Evolutionary conservation across 2,329 filamentous ascomycete species (phyloP).

Genomic region (Parafenestella ontariensis): DNA sequence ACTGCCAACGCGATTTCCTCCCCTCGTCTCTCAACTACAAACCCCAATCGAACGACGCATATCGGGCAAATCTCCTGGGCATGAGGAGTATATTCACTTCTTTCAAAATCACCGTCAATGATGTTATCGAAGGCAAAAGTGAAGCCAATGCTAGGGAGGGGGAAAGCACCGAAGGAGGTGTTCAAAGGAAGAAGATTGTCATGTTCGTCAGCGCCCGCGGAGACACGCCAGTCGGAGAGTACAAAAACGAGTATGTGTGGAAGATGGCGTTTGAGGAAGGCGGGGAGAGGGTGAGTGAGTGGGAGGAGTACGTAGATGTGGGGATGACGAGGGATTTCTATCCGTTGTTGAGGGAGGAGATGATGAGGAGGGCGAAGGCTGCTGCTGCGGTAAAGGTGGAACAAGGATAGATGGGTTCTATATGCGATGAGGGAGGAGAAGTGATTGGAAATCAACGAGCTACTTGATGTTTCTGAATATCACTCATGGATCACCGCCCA

Average conservation of each 20-base stretch:
- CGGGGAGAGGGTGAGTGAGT: constrained; percentile 22
- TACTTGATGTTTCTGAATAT: neutral
- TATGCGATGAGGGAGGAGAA: neutral
- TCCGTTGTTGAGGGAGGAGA: constrained; percentile 32
- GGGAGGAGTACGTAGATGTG: constrained; percentile 40
- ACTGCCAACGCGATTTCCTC: constrained; percentile 37
- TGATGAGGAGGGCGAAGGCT: constrained; percentile 9
- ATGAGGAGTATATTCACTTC: constrained; percentile 40
- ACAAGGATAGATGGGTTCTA: neutral
- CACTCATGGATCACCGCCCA: no score
- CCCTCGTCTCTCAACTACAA: constrained; percentile 32
- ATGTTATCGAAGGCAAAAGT: constrained; percentile 39
- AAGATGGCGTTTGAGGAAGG: constrained; percentile 27
- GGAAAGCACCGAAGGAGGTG: neutral
- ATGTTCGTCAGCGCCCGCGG: constrained; percentile 44
- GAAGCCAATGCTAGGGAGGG: neutral
- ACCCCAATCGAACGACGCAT: constrained; percentile 32
- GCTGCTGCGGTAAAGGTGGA: neutral
- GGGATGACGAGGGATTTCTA: constrained; percentile 38
- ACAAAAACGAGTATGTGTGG: constrained; percentile 42
- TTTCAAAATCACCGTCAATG: constrained; percentile 38
- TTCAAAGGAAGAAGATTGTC: constrained; percentile 29
- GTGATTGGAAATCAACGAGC: neutral
- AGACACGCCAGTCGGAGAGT: constrained; percentile 35
- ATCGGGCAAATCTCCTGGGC: constrained; percentile 24